These are phyloP conservation scores for Aphanomyces invadans DNA, from an alignment of 352 stramenopile species.

Conservation along the genomic window DNA sequence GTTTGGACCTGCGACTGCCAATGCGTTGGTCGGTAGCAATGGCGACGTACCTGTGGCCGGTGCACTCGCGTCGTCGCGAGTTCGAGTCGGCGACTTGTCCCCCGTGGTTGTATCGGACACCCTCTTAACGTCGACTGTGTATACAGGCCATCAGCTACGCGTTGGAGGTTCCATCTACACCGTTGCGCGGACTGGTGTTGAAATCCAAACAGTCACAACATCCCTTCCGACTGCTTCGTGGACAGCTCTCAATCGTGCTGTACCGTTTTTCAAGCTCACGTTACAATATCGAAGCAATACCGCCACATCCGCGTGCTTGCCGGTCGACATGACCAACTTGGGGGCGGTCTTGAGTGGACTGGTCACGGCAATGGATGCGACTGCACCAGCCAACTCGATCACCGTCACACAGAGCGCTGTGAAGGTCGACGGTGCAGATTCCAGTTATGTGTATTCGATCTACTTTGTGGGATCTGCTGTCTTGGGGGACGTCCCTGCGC, in stretches of 20 bases:
- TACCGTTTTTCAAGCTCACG: constrained; percentile 36
- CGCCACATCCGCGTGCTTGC: constrained; percentile 36
- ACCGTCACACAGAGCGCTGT: constrained; percentile 42
- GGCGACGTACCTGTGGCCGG: constrained; percentile 54
- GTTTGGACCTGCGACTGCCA: constrained; percentile 37
- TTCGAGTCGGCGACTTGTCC: constrained; percentile 37
- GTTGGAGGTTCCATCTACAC: constrained; percentile 84
- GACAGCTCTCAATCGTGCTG: constrained; percentile 16
- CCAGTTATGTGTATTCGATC: constrained; percentile 84
- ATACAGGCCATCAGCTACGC: constrained; percentile 74
- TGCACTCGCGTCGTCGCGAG: constrained; percentile 38
- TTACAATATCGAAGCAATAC: constrained; percentile 34
- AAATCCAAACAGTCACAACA: constrained; percentile 78
- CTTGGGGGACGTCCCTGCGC: constrained; percentile 66
- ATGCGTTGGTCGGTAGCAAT: constrained; percentile 50
- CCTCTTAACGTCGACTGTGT: constrained; percentile 48
- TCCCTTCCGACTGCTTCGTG: constrained; percentile 33
- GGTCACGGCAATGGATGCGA: constrained; percentile 29
- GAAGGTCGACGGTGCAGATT: constrained; percentile 32
- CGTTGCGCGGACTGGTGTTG: constrained; percentile 80
- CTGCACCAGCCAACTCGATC: constrained; percentile 32
- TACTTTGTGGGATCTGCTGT: constrained; percentile 87
- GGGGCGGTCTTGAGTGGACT: constrained; percentile 28
- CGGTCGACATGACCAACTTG: constrained; percentile 30
- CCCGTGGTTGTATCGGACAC: constrained; percentile 34